Percentiles rank a stretch among this genome's conserved stretches.
These are phyloP conservation scores for Ballota nigra DNA, from an alignment of 257 asterid species.

Conservation along the genomic window DNA sequence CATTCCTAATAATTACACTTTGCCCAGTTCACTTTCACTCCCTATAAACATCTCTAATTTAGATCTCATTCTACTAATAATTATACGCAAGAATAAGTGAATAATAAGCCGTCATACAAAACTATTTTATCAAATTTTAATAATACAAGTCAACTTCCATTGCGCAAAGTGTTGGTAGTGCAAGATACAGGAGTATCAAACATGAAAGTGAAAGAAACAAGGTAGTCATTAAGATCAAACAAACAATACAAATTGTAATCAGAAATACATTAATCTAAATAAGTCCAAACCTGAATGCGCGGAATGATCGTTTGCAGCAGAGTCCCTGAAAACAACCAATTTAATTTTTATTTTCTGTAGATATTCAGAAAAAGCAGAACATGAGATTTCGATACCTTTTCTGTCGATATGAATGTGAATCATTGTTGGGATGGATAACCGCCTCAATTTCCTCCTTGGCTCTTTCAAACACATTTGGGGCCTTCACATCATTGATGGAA, in stretches of 20 bases:
- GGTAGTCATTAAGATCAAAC: neutral
- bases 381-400: slow-evolving; percentile 30
- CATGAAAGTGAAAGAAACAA: neutral
- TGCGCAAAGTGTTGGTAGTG: too few species aligned
- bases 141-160: too few species aligned
- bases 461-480: slow-evolving; percentile 75
- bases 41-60: too few species aligned
- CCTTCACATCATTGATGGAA: slow-evolving; percentile 53
- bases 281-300: slow-evolving; percentile 26
- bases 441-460: slow-evolving; percentile 80
- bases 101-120: too few species aligned
- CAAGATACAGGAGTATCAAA: neutral
- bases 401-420: slow-evolving; percentile 12
- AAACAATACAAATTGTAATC: neutral
- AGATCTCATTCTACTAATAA: too few species aligned
- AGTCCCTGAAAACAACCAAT: slow-evolving; percentile 38
- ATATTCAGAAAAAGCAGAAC: too few species aligned
- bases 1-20: too few species aligned
- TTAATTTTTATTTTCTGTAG: too few species aligned
- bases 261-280: neutral
- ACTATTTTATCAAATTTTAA: too few species aligned
- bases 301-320: slow-evolving; percentile 21
- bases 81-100: too few species aligned
- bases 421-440: slow-evolving; percentile 55
- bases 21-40: too few species aligned